Base-by-base conservation (phyloP, 2,329 filamentous ascomycete species). In the Ophioceras dolichostomum region DNA sequence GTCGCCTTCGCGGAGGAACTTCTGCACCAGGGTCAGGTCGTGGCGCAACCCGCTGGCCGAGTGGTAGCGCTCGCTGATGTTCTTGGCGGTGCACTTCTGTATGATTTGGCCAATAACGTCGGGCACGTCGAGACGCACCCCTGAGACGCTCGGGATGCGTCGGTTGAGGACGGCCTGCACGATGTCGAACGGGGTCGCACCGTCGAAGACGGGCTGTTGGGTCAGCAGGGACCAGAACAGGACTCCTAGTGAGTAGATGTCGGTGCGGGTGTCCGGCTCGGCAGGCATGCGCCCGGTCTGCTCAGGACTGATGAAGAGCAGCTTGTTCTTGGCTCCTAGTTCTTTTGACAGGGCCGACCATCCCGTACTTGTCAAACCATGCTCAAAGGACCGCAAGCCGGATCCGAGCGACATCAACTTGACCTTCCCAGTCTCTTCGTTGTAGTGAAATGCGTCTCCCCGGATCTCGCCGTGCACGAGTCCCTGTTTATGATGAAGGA, bases 231-330 rank as follows among this genome's bases (percentile, higher is more conserved):
- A 84, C 81, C 86, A 95, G 55, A 95, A 89, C 2, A 95, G 59
- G 28, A 95, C 79, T 4, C 89, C 89, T 1, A 95, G 64, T 1
- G 85, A 88, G 61, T 95, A 95, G 22, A 95, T 93, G 56, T 96
- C 89, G 13, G 89, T 95, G 29, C 89, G 75, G 31, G 75, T 84
- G 58, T 95, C 89, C 2, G 89, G 89, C 55, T 95, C 88, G 4
- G 84, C 86, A 3, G 87, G 84, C 72, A 95, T 82, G 16, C 89
- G 79, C 12, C 89, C 89, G 3, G 89, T 95, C 62, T 95, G 89
- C 54, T 96, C 89, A 0, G 89, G 88, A 33, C 87, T 89, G 53
- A 95, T 93, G 53, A 86, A 95, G 36, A 88, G 76, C 16, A 96
- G 66, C 58, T 94, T 94, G 52, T 88, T 80, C 59, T 86, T 87